A percentile compares a stretch with the other conserved stretches of the same genome.
Evolutionary conservation across 495 filamentous ascomycete genomes (phyloP).

Genomic region (Parathielavia appendiculata): DNA sequence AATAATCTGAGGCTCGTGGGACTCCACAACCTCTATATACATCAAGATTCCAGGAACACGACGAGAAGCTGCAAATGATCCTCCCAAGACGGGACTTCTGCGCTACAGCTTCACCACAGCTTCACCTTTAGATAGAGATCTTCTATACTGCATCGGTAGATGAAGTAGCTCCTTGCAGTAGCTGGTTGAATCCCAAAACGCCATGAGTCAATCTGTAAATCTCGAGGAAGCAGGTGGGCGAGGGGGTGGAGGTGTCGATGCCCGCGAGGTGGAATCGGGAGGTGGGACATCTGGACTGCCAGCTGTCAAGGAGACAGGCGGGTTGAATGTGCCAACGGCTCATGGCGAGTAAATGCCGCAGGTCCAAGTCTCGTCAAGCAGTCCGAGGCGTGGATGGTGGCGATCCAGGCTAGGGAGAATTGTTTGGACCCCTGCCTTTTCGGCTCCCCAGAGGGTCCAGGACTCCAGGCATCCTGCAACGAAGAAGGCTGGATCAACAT

Average conservation of each 20-base stretch:
- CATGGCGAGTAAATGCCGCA: not conserved
- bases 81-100: not conserved
- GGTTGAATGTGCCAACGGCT: not conserved
- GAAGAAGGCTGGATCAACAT: slow-evolving; percentile 5
- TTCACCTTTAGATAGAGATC: slow-evolving; percentile 18
- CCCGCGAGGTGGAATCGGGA: not conserved
- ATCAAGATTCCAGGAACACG: slow-evolving; percentile 4
- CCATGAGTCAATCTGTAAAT: not conserved
- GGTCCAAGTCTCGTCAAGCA: not conserved
- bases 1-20: not conserved
- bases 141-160: slow-evolving; percentile 15
- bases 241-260: slow-evolving; percentile 7
- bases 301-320: not conserved
- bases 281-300: not conserved
- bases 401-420: not conserved
- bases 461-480: not conserved
- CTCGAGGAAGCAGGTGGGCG: not conserved
- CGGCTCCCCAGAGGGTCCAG: not conserved
- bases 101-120: not conserved
- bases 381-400: not conserved
- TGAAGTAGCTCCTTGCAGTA: slow-evolving; percentile 3
- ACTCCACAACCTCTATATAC: slow-evolving; percentile 14
- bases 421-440: not conserved
- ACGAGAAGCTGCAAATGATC: not conserved
- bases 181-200: not conserved